Conservation (phyloP, 306 rosid species). For the Alnus rubra region DNA sequence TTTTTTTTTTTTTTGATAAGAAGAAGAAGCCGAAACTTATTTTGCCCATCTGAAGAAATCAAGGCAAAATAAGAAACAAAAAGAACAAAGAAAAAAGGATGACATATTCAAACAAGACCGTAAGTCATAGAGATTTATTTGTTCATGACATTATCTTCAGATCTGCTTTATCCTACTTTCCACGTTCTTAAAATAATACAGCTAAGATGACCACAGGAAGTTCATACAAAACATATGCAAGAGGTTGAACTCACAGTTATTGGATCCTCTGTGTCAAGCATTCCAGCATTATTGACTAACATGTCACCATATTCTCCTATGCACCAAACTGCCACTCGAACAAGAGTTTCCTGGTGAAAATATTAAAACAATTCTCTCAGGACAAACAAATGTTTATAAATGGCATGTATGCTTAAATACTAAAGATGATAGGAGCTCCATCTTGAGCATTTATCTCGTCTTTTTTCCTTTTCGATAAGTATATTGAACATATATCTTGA, state of each 20-base stretch:
- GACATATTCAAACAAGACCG: neutral
- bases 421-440: conserved; percentile 24
- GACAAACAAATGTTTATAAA: neutral
- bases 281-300: conserved; percentile 77
- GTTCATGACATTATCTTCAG: neutral
- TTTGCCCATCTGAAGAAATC: neutral
- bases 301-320: conserved; percentile 95
- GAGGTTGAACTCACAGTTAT: conserved; percentile 61
- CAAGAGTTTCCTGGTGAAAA: conserved; percentile 81
- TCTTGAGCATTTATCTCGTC: conserved; percentile 24
- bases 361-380: conserved; percentile 13
- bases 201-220: conserved; percentile 3
- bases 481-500: conserved; percentile 4
- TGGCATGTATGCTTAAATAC: conserved; percentile 2
- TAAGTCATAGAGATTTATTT: neutral
- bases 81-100: neutral
- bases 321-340: conserved; percentile 99
- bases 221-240: conserved; percentile 11
- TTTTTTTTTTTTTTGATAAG: neutral
- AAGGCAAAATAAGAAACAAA: neutral
- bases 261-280: conserved; percentile 89
- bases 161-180: neutral
- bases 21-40: neutral
- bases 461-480: neutral
- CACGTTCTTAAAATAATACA: neutral